Evolutionary conservation across 2,329 filamentous ascomycete genomes (phyloP).

Genomic region (Bipolaris sorokiniana): DNA sequence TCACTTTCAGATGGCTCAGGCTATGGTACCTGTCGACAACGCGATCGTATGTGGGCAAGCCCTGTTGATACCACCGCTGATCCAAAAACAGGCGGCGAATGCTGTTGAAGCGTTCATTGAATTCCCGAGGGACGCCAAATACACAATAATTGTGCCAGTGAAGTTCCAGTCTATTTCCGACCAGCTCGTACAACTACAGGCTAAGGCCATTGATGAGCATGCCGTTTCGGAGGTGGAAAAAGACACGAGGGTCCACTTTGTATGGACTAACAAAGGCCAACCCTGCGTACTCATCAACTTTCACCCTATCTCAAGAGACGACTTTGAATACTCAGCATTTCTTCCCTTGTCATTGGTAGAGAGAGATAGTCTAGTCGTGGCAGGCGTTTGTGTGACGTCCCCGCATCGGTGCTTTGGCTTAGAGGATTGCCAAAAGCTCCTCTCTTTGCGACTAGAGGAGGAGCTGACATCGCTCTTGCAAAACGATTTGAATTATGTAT

Average conservation of each 20-base stretch:
- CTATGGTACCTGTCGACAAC: neutral
- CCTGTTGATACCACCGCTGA: slow-evolving; percentile 1
- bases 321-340: slow-evolving; percentile 4
- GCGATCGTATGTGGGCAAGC: slow-evolving; percentile 1
- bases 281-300: slow-evolving; percentile 1
- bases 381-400: slow-evolving; percentile 1
- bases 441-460: neutral
- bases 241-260: neutral
- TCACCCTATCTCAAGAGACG: neutral
- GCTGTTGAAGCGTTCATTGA: slow-evolving; percentile 3
- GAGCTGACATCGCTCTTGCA: neutral
- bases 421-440: neutral
- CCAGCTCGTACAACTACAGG: neutral
- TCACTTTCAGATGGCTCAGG: slow-evolving; percentile 6
- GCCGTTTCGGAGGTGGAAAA: slow-evolving; percentile 1
- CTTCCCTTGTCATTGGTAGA: slow-evolving; percentile 1
- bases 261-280: slow-evolving; percentile 2
- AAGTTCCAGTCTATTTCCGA: neutral
- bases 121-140: neutral
- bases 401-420: neutral
- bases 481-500: neutral
- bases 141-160: neutral
- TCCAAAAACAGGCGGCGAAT: neutral
- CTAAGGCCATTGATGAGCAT: neutral
- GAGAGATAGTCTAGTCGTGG: neutral